phyloP scores from a whole-genome alignment of 345 rosid species.

The Durio zibethinus region DNA sequence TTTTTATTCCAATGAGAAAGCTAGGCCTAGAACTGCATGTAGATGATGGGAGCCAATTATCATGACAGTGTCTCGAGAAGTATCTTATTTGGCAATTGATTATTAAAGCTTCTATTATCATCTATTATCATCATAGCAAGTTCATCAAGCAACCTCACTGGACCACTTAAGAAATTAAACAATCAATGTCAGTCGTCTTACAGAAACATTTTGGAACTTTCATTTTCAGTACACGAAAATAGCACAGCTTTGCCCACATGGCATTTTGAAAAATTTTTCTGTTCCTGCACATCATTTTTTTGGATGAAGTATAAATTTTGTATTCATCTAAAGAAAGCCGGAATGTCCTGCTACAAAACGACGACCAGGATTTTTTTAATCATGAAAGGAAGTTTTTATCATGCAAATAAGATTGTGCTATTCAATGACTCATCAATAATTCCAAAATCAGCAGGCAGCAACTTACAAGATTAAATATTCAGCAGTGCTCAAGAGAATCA shows the following conservation, averaged over 20 bases:
- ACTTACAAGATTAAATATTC: background rate
- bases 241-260: background rate
- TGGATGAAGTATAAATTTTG: background rate
- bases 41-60: background rate
- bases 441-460: background rate
- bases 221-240: background rate
- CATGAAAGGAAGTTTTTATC: background rate
- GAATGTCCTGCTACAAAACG: background rate
- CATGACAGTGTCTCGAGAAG: background rate
- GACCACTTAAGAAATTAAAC: conserved; percentile 2
- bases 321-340: background rate
- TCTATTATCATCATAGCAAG: conserved; percentile 1
- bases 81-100: background rate
- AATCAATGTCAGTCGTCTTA: background rate
- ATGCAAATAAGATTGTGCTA: background rate
- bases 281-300: background rate
- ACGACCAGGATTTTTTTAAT: no score
- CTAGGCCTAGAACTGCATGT: background rate
- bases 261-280: background rate
- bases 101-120: background rate
- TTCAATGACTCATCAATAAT: background rate
- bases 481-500: background rate
- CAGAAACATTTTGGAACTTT: background rate
- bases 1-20: background rate
- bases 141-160: background rate